phyloP scores from a whole-genome alignment of 768 basidiomycete species.

The Kwoniella pini region DNA sequence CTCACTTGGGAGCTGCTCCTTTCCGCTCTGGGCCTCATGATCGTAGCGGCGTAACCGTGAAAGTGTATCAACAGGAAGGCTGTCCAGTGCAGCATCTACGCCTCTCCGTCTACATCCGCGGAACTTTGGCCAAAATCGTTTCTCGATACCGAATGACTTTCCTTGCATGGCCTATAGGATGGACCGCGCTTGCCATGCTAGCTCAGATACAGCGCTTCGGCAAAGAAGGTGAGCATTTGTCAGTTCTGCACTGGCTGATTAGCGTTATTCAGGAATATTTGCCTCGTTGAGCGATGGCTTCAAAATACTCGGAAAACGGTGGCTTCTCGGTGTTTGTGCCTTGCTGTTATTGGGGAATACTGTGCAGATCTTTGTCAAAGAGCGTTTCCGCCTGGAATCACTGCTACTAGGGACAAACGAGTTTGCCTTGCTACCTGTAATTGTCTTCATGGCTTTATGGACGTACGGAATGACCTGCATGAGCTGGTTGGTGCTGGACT shows the following conservation, averaged over 20 bases:
- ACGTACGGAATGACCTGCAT: constrained; percentile 1
- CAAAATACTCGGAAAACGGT: neutral
- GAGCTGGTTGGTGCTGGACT: neutral
- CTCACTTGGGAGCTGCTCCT: constrained; percentile 39
- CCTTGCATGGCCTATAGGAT: constrained; percentile 70
- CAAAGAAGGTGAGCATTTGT: constrained; percentile 12
- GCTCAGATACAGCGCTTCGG: neutral
- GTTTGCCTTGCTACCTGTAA: neutral
- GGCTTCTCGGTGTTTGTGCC: constrained; percentile 60
- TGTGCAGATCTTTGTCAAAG: neutral
- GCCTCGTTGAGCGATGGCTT: constrained; percentile 24
- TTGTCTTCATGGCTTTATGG: constrained; percentile 13
- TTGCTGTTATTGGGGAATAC: neutral
- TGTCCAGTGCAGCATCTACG: constrained; percentile 60
- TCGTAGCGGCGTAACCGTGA: constrained; percentile 15
- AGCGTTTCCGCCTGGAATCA: neutral
- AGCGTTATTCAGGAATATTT: constrained; percentile 10
- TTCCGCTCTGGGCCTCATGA: constrained; percentile 37
- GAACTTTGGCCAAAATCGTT: constrained; percentile 69
- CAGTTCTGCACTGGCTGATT: neutral
- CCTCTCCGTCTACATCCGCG: constrained; percentile 69
- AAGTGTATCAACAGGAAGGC: constrained; percentile 42
- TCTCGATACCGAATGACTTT: constrained; percentile 73
- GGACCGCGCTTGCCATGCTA: constrained; percentile 4
- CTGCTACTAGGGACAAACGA: constrained; percentile 11